Conservation (phyloP, 306 rosid genomes). For the Myrica gale region DNA sequence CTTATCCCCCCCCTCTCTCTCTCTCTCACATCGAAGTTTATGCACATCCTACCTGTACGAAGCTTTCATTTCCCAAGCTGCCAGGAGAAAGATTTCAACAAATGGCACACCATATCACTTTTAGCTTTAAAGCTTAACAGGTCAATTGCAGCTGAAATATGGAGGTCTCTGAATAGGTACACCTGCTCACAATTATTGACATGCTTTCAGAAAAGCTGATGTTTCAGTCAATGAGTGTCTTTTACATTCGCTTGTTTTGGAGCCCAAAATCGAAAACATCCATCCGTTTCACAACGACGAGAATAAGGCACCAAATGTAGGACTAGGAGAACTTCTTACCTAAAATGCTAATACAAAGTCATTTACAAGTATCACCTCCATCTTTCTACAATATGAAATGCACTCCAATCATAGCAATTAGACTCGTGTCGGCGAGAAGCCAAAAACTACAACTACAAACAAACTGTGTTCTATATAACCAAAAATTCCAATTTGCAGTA, state of each 20-base stretch:
- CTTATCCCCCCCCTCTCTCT: too few species aligned
- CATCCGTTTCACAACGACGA: neutral
- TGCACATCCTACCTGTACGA: neutral
- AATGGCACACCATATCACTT: neutral
- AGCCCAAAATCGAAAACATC: neutral
- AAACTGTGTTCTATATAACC: neutral
- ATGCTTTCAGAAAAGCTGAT: neutral
- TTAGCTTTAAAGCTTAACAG: neutral
- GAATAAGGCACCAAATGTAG: neutral
- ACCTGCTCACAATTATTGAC: neutral
- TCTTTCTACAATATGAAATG: constrained; percentile 35
- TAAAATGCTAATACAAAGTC: neutral
- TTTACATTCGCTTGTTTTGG: too few species aligned
- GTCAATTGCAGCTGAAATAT: neutral
- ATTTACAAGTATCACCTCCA: constrained; percentile 30
- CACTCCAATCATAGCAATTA: neutral
- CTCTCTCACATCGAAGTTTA: too few species aligned
- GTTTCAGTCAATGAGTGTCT: neutral
- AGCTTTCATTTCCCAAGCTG: neutral
- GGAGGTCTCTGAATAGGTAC: neutral
- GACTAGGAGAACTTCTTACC: neutral
- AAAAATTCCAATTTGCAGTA: constrained; percentile 35
- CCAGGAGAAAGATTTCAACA: neutral
- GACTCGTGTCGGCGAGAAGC: neutral
- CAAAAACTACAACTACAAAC: neutral